Evolutionary conservation across 805 yeast species (phyloP).

Genomic region (Saturnispora hagleri): DNA sequence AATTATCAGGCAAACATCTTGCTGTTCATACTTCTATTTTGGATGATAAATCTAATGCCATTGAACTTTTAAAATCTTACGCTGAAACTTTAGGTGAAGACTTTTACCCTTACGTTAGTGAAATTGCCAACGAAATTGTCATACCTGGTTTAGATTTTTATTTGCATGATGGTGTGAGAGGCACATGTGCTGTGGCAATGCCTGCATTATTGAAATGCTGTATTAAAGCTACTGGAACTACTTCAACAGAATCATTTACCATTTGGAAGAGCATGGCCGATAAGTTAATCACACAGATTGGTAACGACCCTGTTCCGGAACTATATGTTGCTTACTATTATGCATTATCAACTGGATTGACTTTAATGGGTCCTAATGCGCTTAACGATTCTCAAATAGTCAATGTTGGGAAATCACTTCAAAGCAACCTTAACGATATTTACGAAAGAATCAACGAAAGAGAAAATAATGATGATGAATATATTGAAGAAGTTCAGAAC

Average conservation of each 20-base stretch:
- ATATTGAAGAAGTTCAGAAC: conserved; percentile 75
- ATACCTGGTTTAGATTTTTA: conserved; percentile 86
- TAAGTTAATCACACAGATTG: conserved; percentile 58
- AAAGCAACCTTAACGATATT: conserved; percentile 54
- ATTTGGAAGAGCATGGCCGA: conserved; percentile 66
- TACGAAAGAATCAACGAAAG: conserved; percentile 63
- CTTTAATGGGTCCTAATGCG: conserved; percentile 56
- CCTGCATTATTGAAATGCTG: conserved; percentile 66
- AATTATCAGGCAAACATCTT: conserved; percentile 81
- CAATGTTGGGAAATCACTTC: conserved; percentile 49
- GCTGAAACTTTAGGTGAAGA: conserved; percentile 76
- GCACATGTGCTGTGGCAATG: conserved; percentile 77
- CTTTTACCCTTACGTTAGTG: conserved; percentile 76
- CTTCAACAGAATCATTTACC: conserved; percentile 50
- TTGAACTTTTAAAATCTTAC: conserved; percentile 77
- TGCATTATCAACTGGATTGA: conserved; percentile 57
- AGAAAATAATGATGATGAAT: conserved; percentile 73
- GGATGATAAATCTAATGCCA: conserved; percentile 89
- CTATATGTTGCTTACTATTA: conserved; percentile 69
- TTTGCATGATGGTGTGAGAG: conserved; percentile 89
- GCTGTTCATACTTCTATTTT: conserved; percentile 92
- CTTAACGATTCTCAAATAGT: conserved; percentile 47
- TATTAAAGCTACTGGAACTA: conserved; percentile 43
- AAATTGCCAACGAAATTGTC: conserved; percentile 67
- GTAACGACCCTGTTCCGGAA: conserved; percentile 77